Percentiles rank a stretch among this genome's conserved stretches.
phyloP scores from a whole-genome alignment of 2,329 filamentous ascomycete genomes.

The Phaeosphaeria sp. region DNA sequence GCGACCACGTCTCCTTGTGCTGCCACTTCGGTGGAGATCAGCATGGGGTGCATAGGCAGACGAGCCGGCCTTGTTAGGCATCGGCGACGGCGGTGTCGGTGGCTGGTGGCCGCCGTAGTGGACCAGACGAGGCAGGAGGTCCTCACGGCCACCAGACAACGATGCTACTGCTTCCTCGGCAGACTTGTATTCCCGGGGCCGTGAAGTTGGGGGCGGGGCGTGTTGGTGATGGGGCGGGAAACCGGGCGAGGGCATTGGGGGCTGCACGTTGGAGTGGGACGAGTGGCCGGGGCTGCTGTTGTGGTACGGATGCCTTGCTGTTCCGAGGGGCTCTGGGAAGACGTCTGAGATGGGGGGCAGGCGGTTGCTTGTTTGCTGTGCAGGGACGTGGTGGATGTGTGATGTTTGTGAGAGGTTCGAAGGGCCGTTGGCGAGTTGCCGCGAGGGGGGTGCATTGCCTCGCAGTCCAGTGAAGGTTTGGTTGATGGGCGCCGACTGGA shows the following conservation, averaged over 20 bases:
- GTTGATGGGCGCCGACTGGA: slow-evolving; percentile 93
- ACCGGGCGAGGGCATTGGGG: slow-evolving; percentile 77
- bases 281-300: slow-evolving; percentile 70
- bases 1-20: slow-evolving; percentile 75
- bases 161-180: slow-evolving; percentile 95
- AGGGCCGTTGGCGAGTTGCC: slow-evolving; percentile 80
- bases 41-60: slow-evolving; percentile 36
- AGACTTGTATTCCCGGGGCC: slow-evolving; percentile 87
- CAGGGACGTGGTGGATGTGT: slow-evolving; percentile 89
- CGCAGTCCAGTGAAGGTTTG: slow-evolving; percentile 95
- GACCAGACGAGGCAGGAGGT: slow-evolving; percentile 89
- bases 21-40: slow-evolving; percentile 59
- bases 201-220: slow-evolving; percentile 60
- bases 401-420: slow-evolving; percentile 83
- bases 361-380: slow-evolving; percentile 87
- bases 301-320: slow-evolving; percentile 57
- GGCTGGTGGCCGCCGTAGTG: slow-evolving; percentile 96
- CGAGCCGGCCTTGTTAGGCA: slow-evolving; percentile 55
- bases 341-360: slow-evolving; percentile 94
- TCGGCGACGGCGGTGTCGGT: slow-evolving; percentile 85
- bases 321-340: slow-evolving; percentile 78
- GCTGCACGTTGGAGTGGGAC: slow-evolving; percentile 68
- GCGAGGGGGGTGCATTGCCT: slow-evolving; percentile 65
- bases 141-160: slow-evolving; percentile 87
- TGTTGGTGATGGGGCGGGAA: slow-evolving; percentile 64